These are phyloP conservation scores for Basipetospora chlamydospora DNA, from an alignment of 2,329 filamentous ascomycete species.

Conservation along the genomic window DNA sequence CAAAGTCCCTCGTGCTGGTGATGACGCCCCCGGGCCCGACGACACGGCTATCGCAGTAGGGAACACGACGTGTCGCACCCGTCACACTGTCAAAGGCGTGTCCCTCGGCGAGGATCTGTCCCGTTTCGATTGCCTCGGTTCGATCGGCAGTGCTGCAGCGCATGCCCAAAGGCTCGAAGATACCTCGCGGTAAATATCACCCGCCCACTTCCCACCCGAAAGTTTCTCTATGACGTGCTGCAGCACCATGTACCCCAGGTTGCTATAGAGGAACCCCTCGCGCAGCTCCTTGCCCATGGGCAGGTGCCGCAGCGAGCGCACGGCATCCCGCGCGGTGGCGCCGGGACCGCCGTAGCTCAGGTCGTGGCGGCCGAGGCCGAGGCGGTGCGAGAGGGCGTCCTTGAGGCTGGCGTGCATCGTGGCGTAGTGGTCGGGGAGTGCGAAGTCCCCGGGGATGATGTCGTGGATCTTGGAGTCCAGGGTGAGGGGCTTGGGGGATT, in stretches of 20 bases:
- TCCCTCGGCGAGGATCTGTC: slow-evolving; percentile 21
- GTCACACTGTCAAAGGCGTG: slow-evolving; percentile 23
- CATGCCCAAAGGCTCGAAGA: slow-evolving; percentile 34
- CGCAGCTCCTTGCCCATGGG: slow-evolving; percentile 28
- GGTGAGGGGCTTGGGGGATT: slow-evolving; percentile 16
- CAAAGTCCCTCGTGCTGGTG: slow-evolving; percentile 22
- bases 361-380: slow-evolving; percentile 32
- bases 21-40: slow-evolving; percentile 26
- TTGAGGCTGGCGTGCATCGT: slow-evolving; percentile 36
- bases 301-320: slow-evolving; percentile 29
- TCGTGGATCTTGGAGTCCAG: slow-evolving; percentile 32
- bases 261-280: slow-evolving; percentile 31
- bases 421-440: slow-evolving; percentile 28
- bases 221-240: slow-evolving; percentile 31
- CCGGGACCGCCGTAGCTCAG: slow-evolving; percentile 15
- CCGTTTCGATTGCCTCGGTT: no score
- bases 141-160: slow-evolving; percentile 21
- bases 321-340: slow-evolving; percentile 19
- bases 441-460: slow-evolving; percentile 36
- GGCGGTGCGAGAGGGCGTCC: slow-evolving; percentile 38
- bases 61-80: no score
- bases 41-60: slow-evolving; percentile 15
- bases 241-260: slow-evolving; percentile 31
- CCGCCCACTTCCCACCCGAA: slow-evolving; percentile 21
- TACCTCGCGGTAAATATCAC: slow-evolving; percentile 22